phyloP scores from a whole-genome alignment of 441 rosid species.

The Pelargonium australe region DNA sequence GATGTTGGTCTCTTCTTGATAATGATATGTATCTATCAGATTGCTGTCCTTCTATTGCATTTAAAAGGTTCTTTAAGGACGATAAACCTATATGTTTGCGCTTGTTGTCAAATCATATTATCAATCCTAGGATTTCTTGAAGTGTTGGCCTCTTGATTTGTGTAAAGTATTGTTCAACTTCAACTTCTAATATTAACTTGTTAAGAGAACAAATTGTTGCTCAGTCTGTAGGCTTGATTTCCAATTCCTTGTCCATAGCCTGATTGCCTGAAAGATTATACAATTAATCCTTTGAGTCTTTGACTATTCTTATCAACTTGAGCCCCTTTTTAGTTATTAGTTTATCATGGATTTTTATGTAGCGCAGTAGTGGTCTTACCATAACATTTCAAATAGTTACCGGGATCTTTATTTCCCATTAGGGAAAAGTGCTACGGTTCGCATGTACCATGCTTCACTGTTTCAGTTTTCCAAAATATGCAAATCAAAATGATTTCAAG shows the following conservation, averaged over 20 bases:
- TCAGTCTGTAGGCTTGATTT: neutral
- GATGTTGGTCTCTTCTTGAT: too few species aligned
- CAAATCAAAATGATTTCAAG: too few species aligned
- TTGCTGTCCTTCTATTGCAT: too few species aligned
- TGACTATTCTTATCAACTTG: neutral
- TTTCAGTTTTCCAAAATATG: too few species aligned
- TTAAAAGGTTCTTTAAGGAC: too few species aligned
- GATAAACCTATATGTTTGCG: too few species aligned
- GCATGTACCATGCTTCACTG: too few species aligned
- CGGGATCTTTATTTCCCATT: conserved; percentile 17
- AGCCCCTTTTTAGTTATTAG: neutral
- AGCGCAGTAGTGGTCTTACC: neutral
- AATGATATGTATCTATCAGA: too few species aligned
- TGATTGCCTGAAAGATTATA: neutral
- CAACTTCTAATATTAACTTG: neutral
- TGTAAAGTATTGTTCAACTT: neutral
- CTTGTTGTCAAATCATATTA: too few species aligned
- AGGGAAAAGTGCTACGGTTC: too few species aligned
- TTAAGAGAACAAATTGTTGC: neutral
- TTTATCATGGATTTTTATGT: neutral
- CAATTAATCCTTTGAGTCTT: neutral
- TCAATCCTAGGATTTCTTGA: too few species aligned
- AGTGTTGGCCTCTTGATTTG: neutral
- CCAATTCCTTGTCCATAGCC: neutral
- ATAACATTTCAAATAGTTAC: too few species aligned